Evolutionary conservation across 495 filamentous ascomycete genomes (phyloP), one percentile per base, ranked within the genome.

Genomic region (Aspergillus mulundensis): DNA sequence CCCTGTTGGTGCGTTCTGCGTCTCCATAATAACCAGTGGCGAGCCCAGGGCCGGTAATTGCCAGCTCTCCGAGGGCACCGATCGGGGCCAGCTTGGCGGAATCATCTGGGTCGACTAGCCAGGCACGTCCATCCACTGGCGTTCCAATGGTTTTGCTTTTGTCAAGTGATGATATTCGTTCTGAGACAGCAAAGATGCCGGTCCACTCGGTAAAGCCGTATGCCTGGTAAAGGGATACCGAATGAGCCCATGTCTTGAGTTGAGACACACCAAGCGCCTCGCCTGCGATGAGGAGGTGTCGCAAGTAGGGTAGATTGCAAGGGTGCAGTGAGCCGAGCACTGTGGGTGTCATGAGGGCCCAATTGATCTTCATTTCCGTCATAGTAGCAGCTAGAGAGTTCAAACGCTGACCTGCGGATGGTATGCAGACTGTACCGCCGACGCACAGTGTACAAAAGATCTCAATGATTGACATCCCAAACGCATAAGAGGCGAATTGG

Each of bases 361-460:
- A 70, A 24, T 69, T 71, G 15, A 69, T 67, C 5, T 47, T 34
- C 57, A 71, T 61, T 18, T 48, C 28, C 0, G 34, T 63, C n/a
- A 77, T 70, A 28, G 58, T 56, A 2, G 44, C 57, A 10, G 60
- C 41, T 7, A 78, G 55, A 50, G 66, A 56, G 55, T 73, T 70
- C 4, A 68, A 24, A 53, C 73, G 5, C 64, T 69, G 50, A 72
- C 72, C 62, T 25, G 81, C 78, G 1, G 75, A 76, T 0, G 78
- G 79, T 11, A 83, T 73, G 65, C 80, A 84, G 6, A 84, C 63
- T 21, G 73, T 77, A 10, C 72, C 81, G 7, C 80, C 81, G 3
- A 62, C 56, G 2, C 64, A 61, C 2, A 84, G 61, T 0, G 80
- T 80, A 45, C 69, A 74, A 3, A 77, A 63, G 61, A 83, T 81